Evolutionary conservation across 164 flowering plant genomes (phyloP).

Genomic region (Liquidambar formosana): DNA sequence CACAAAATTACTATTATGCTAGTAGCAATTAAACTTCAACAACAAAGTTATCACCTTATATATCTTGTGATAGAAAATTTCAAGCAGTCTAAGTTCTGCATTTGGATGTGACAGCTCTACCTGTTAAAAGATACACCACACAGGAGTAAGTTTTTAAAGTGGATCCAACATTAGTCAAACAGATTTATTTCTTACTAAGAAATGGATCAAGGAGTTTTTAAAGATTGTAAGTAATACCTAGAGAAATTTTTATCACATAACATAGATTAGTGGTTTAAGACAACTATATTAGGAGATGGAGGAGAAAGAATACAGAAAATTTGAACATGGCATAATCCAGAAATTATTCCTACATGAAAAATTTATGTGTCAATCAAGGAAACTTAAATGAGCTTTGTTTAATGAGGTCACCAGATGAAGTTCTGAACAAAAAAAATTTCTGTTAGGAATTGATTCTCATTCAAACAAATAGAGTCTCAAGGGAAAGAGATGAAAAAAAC

Average conservation of each 20-base stretch:
- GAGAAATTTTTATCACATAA: too few species aligned
- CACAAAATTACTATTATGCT: background rate
- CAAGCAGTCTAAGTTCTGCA: constrained; percentile 43
- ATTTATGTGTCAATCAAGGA: background rate
- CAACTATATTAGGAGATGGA: too few species aligned
- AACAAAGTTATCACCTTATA: constrained; percentile 39
- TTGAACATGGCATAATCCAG: too few species aligned
- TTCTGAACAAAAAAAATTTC: background rate
- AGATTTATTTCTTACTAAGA: too few species aligned
- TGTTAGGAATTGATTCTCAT: constrained; percentile 22
- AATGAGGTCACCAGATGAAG: background rate
- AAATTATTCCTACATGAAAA: background rate
- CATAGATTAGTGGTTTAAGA: too few species aligned
- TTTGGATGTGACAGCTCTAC: constrained; percentile 42
- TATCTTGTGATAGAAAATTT: constrained; percentile 47
- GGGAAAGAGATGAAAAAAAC: background rate
- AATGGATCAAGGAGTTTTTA: too few species aligned
- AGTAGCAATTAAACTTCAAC: background rate
- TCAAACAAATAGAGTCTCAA: background rate
- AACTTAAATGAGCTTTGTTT: background rate
- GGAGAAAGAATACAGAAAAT: too few species aligned
- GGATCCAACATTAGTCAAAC: too few species aligned
- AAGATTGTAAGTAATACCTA: too few species aligned
- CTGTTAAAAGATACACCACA: constrained; percentile 17
- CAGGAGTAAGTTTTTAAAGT: background rate